Evolutionary conservation across 148 eudicot genomes (phyloP).

Genomic region (Cornus suecica): DNA sequence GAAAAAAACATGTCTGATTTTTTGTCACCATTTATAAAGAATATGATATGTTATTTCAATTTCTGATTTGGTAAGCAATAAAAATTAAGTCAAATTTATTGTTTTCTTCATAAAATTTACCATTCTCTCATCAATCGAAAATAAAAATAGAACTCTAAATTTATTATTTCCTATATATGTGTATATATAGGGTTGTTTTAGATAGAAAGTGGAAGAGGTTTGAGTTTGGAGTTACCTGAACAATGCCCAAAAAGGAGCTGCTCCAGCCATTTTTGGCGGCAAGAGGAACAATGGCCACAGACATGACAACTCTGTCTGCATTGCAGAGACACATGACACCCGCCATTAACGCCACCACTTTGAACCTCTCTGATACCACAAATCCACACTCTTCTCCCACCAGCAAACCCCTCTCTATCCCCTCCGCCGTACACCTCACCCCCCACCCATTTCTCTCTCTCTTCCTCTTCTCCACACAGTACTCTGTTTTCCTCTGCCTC

Average conservation of each 20-base stretch:
- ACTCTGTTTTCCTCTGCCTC: slow-evolving; percentile 1
- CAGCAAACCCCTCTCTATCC: slow-evolving; percentile 36
- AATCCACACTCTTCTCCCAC: slow-evolving; percentile 21
- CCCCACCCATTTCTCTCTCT: slow-evolving; percentile 12
- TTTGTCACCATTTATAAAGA: too few relatives aligned
- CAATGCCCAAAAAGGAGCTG: slow-evolving; percentile 79
- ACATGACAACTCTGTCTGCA: slow-evolving; percentile 89
- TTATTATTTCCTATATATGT: too few relatives aligned
- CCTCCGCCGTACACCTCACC: slow-evolving; percentile 51
- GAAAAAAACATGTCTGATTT: too few relatives aligned
- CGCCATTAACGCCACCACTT: slow-evolving; percentile 81
- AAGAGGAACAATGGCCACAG: slow-evolving; percentile 81
- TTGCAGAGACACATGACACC: slow-evolving; percentile 78
- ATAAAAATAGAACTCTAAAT: too few relatives aligned
- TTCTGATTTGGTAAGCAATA: too few relatives aligned
- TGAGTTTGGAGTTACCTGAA: slow-evolving; percentile 51
- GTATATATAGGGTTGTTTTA: too few relatives aligned
- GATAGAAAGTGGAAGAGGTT: not conserved
- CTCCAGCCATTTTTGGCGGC: slow-evolving; percentile 75
- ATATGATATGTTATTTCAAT: too few relatives aligned
- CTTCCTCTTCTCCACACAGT: not conserved
- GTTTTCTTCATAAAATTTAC: too few relatives aligned
- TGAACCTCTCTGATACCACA: slow-evolving; percentile 47
- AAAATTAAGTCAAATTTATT: too few relatives aligned
- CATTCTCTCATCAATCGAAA: too few relatives aligned